phyloP scores from a whole-genome alignment of 2,329 filamentous ascomycete species.

The Hortaea werneckii region DNA sequence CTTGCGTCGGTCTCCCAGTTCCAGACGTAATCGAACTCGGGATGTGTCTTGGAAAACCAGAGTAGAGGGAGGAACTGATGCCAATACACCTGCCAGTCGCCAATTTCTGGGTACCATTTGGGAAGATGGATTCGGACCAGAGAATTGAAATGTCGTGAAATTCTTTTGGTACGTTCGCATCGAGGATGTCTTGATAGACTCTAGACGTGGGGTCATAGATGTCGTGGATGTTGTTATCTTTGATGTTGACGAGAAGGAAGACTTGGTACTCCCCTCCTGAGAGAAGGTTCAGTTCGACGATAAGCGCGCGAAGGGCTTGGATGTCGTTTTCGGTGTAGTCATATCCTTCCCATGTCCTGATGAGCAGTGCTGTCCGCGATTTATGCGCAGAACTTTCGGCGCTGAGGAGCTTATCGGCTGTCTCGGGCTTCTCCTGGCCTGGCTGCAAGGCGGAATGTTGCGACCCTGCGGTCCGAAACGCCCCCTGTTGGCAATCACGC shows the following conservation, averaged over 20 bases:
- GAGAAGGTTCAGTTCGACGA: constrained; percentile 36
- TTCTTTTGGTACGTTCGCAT: constrained; percentile 56
- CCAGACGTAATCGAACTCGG: constrained; percentile 70
- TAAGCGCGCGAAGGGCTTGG: constrained; percentile 35
- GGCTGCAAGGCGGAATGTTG: constrained; percentile 13
- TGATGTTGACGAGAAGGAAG: constrained; percentile 39
- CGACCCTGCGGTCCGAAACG: constrained; percentile 43
- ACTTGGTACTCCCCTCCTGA: constrained; percentile 40
- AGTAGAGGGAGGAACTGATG: constrained; percentile 63
- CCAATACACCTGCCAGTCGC: constrained; percentile 41
- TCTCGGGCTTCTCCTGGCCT: constrained; percentile 11
- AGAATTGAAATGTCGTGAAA: constrained; percentile 61
- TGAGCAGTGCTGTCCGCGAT: constrained; percentile 35
- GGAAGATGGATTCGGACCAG: constrained; percentile 53
- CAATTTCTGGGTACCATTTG: constrained; percentile 41
- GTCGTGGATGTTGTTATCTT: constrained; percentile 46
- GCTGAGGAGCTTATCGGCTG: neutral
- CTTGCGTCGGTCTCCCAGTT: constrained; percentile 81
- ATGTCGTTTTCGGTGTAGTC: constrained; percentile 38
- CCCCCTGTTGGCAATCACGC: constrained; percentile 53
- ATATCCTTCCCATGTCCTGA: constrained; percentile 39
- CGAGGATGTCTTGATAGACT: constrained; percentile 50
- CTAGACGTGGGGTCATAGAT: constrained; percentile 43
- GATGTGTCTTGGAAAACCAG: constrained; percentile 64
- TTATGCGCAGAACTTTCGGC: constrained; percentile 19